These are phyloP conservation scores for Wickerhamiella azyma DNA, from an alignment of 805 yeast genomes.

Conservation along the genomic window DNA sequence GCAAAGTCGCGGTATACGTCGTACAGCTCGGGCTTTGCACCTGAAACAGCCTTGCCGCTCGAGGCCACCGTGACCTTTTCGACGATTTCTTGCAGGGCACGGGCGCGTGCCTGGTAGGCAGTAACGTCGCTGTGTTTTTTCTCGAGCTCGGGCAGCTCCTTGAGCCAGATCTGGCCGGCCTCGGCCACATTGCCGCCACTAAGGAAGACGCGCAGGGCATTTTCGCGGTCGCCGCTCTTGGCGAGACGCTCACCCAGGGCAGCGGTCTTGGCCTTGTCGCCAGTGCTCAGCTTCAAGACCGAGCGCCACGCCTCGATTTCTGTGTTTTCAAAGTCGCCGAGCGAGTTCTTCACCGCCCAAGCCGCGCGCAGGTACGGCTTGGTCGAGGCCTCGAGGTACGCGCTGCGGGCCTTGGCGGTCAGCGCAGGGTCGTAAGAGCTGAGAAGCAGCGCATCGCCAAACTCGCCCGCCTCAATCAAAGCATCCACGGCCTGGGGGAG, in stretches of 20 bases:
- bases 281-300: conserved; percentile 44
- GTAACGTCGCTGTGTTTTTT: conserved; percentile 33
- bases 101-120: conserved; percentile 71
- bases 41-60: conserved; percentile 18
- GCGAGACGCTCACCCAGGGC: conserved; percentile 69
- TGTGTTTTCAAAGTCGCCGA: conserved; percentile 50
- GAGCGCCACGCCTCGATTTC: conserved; percentile 74
- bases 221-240: conserved; percentile 40
- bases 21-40: conserved; percentile 36
- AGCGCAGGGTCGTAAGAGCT: conserved; percentile 40
- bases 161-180: conserved; percentile 70
- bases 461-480: conserved; percentile 47
- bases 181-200: conserved; percentile 73
- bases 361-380: conserved; percentile 60
- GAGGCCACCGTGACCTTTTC: conserved; percentile 67
- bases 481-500: conserved; percentile 51
- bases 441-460: conserved; percentile 70
- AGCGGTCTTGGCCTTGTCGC: conserved; percentile 6
- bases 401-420: conserved; percentile 54
- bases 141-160: conserved; percentile 46
- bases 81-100: conserved; percentile 65
- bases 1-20: conserved; percentile 70
- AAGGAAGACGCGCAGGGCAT: conserved; percentile 64
- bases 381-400: conserved; percentile 51
- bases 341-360: conserved; percentile 42